Conservation (phyloP, 1,284 basidiomycete species). For the Schizophyllum commune region DNA sequence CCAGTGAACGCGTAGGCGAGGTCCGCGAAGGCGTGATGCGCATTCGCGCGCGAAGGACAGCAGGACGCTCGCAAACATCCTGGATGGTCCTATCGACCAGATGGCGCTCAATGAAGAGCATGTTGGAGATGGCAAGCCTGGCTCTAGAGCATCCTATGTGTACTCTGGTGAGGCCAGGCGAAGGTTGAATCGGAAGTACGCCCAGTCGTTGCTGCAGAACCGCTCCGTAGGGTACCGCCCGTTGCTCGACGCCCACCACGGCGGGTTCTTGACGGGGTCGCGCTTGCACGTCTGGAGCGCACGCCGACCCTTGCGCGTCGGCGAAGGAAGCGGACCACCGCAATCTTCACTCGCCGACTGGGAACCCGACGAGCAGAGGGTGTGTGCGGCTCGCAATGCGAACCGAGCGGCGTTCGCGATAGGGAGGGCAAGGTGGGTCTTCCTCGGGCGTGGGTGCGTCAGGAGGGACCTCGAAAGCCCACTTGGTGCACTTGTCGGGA, state of each 20-base stretch:
- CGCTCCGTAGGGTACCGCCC: background rate
- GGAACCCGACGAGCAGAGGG: too few species aligned
- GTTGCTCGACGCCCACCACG: background rate
- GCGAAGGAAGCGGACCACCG: background rate
- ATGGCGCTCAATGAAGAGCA: too few species aligned
- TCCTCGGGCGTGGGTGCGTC: background rate
- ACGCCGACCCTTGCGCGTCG: background rate
- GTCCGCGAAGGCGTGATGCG: too few species aligned
- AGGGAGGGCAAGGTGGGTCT: background rate
- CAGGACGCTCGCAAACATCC: too few species aligned
- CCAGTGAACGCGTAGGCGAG: too few species aligned
- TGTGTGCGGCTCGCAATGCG: background rate
- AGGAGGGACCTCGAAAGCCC: background rate
- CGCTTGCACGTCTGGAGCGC: background rate
- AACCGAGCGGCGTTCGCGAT: background rate
- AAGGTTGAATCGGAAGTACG: background rate
- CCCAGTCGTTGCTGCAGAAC: background rate
- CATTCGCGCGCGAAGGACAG: too few species aligned
- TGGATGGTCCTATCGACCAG: too few species aligned
- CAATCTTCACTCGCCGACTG: too few species aligned
- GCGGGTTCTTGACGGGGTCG: background rate
- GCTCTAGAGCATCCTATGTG: background rate
- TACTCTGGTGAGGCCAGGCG: background rate
- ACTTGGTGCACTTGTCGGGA: background rate
- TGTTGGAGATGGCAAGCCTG: background rate